Conservation (phyloP, 2,329 filamentous ascomycete genomes). For the Cytospora piceae region DNA sequence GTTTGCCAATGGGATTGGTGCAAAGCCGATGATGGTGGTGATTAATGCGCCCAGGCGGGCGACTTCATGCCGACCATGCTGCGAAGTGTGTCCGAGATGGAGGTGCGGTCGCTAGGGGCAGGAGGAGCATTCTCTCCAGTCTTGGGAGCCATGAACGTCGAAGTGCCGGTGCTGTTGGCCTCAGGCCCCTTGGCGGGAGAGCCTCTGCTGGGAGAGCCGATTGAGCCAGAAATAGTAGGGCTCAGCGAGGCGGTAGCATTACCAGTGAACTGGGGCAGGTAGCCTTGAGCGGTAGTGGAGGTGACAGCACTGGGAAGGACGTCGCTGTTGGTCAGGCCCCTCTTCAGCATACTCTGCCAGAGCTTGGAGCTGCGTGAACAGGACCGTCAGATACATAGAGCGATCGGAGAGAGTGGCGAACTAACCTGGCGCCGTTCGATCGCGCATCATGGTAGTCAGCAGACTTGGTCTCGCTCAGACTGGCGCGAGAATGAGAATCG, state of each 20-base stretch:
- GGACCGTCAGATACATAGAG: conserved; percentile 9
- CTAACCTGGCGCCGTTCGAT: conserved; percentile 27
- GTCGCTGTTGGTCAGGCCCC: conserved; percentile 50
- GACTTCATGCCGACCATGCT: conserved; percentile 31
- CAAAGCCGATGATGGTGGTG: neutral
- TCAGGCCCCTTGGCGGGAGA: conserved; percentile 33
- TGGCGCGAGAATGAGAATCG: conserved; percentile 21
- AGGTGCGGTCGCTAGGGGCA: conserved; percentile 34
- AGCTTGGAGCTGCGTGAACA: conserved; percentile 45
- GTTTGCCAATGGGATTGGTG: neutral
- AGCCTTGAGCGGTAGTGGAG: conserved; percentile 57
- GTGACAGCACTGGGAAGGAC: conserved; percentile 50
- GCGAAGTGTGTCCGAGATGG: conserved; percentile 31
- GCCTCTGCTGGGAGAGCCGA: conserved; percentile 29
- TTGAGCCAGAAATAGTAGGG: conserved; percentile 34
- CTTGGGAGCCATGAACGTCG: conserved; percentile 41
- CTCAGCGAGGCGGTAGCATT: conserved; percentile 51
- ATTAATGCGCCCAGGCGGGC: conserved; percentile 27
- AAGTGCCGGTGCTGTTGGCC: conserved; percentile 26
- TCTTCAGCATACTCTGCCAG: conserved; percentile 56
- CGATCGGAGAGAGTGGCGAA: neutral
- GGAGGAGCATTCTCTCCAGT: conserved; percentile 34
- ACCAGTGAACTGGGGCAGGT: conserved; percentile 56
- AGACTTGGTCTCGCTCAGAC: conserved; percentile 27
- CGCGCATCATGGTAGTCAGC: conserved; percentile 29